phyloP scores from a whole-genome alignment of 1,139 yeast genomes.

The Suhomyces terraborum region DNA sequence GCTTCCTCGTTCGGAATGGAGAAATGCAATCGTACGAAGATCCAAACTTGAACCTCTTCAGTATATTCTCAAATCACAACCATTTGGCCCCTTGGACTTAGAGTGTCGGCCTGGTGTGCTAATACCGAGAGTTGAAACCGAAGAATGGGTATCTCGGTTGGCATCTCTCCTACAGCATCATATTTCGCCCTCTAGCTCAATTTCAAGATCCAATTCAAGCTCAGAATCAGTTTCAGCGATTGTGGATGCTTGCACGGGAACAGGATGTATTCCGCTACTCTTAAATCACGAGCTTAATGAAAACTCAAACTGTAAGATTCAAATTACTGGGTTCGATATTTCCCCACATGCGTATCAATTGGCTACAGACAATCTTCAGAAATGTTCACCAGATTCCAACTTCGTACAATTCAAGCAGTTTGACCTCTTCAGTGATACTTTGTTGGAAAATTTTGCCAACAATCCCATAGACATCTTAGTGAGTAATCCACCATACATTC shows the following conservation, averaged over 20 bases:
- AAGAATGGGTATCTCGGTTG: slow-evolving; percentile 73
- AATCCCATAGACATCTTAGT: slow-evolving; percentile 53
- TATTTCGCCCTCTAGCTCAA: too few species aligned
- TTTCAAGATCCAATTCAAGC: too few species aligned
- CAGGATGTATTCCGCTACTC: slow-evolving; percentile 80
- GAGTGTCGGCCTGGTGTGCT: slow-evolving; percentile 65
- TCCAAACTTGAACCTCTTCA: slow-evolving; percentile 66
- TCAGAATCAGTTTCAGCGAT: slow-evolving; percentile 11
- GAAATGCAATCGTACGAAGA: slow-evolving; percentile 40
- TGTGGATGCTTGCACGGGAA: slow-evolving; percentile 71
- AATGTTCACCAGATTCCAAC: slow-evolving; percentile 5
- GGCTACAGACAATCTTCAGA: slow-evolving; percentile 46
- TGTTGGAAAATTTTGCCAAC: background rate
- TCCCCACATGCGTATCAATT: slow-evolving; percentile 55
- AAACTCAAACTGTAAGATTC: slow-evolving; percentile 14
- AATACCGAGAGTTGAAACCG: slow-evolving; percentile 95
- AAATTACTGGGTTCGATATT: slow-evolving; percentile 59
- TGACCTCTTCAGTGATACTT: slow-evolving; percentile 10
- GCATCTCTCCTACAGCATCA: background rate
- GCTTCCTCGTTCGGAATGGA: slow-evolving; percentile 40
- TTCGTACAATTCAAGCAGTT: slow-evolving; percentile 20
- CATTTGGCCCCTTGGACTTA: slow-evolving; percentile 73
- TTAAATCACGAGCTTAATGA: slow-evolving; percentile 37
- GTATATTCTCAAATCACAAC: slow-evolving; percentile 82
- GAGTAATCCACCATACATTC: slow-evolving; percentile 91